Percentiles rank a stretch among this genome's conserved stretches.
Conservation (phyloP, 169 alveolate genomes). For the Plasmodium blacklocki region DNA sequence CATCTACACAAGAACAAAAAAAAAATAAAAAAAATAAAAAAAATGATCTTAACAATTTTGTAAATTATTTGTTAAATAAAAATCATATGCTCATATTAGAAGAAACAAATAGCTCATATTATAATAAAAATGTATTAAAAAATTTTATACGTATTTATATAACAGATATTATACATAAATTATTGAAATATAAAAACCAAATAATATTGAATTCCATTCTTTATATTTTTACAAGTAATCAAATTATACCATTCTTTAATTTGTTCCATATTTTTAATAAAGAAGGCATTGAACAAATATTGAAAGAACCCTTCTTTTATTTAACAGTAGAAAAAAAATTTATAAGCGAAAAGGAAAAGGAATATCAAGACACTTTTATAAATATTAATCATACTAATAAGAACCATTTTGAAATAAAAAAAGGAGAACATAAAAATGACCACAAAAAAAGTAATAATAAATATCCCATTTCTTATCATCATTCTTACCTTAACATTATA, state of each 20-base stretch:
- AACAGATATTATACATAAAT: constrained; percentile 13
- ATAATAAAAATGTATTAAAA: constrained; percentile 11
- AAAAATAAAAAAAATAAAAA: not conserved
- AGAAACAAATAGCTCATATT: not conserved
- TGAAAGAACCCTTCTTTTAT: constrained; percentile 62
- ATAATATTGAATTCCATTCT: constrained; percentile 25
- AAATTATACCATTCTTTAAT: constrained; percentile 37
- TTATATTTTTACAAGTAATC: constrained; percentile 26
- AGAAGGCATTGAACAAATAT: constrained; percentile 13
- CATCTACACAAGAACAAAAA: not conserved
- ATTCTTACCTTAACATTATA: not conserved
- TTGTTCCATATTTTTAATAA: constrained; percentile 20
- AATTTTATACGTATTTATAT: constrained; percentile 12
- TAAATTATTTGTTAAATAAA: not conserved
- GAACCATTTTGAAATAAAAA: not conserved
- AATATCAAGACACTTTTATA: not conserved
- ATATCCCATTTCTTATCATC: too few relatives aligned
- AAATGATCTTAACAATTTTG: constrained; percentile 6
- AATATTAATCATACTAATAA: not conserved
- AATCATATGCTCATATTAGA: not conserved
- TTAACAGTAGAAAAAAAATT: not conserved
- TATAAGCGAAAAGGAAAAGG: not conserved
- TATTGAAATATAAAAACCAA: constrained; percentile 2
- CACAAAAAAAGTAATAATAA: not conserved
- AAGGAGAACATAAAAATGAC: not conserved